These are phyloP conservation scores for Paraphaeosphaeria sporulosa DNA, from an alignment of 2,329 filamentous ascomycete species.

Conservation along the genomic window DNA sequence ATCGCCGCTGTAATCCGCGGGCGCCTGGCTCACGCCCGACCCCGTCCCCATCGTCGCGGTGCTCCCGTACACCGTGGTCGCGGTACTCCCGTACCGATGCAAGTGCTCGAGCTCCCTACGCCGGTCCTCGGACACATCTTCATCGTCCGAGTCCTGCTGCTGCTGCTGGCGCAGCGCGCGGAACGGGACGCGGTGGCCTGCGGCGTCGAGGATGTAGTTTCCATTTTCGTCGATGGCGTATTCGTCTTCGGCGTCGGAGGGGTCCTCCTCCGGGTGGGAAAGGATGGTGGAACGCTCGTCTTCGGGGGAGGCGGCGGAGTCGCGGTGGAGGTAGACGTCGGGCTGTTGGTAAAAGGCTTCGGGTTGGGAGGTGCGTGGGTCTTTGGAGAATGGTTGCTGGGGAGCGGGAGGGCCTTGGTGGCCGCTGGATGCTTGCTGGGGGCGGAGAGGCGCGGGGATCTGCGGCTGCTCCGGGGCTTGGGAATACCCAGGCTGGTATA, in stretches of 20 bases:
- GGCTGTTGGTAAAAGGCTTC: slow-evolving; percentile 51
- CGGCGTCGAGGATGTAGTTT: slow-evolving; percentile 46
- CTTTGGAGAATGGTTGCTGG: slow-evolving; percentile 30
- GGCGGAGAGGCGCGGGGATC: slow-evolving; percentile 37
- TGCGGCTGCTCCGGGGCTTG: slow-evolving; percentile 29
- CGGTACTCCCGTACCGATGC: slow-evolving; percentile 52
- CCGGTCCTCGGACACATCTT: slow-evolving; percentile 61
- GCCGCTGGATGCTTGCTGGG: slow-evolving; percentile 20
- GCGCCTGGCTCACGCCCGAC: too few relatives aligned
- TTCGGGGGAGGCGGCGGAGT: slow-evolving; percentile 36
- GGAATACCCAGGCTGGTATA: slow-evolving; percentile 27
- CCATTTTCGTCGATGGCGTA: slow-evolving; percentile 47
- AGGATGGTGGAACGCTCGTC: slow-evolving; percentile 48
- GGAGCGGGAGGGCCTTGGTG: slow-evolving; percentile 29
- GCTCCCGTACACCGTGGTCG: slow-evolving; percentile 37
- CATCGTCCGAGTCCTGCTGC: slow-evolving; percentile 58
- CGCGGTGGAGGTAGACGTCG: slow-evolving; percentile 45
- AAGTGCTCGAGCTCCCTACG: slow-evolving; percentile 58
- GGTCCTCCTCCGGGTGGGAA: slow-evolving; percentile 42
- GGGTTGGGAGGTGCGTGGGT: slow-evolving; percentile 39
- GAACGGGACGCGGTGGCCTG: slow-evolving; percentile 46
- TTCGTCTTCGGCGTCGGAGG: slow-evolving; percentile 48
- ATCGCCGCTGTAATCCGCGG: slow-evolving; percentile 47
- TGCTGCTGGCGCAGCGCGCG: slow-evolving; percentile 41
- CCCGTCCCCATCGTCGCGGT: slow-evolving; percentile 36